A percentile compares a stretch with the other conserved stretches of the same genome.
Conservation (phyloP, 352 stramenopile species). For the Peronospora farinosa region DNA sequence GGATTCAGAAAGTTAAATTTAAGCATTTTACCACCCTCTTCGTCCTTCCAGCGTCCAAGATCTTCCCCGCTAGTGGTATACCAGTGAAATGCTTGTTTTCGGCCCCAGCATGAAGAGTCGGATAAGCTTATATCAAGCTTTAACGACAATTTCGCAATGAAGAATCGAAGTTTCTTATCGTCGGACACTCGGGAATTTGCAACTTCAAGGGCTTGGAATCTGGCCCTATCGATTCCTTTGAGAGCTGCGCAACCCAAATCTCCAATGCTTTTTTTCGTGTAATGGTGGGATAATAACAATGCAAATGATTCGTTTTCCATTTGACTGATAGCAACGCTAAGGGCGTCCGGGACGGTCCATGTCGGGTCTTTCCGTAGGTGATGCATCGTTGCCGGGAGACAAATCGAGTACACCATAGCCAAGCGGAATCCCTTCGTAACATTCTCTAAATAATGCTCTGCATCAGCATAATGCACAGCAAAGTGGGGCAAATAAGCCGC, state of each 20-base stretch:
- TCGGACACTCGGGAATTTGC: constrained; percentile 7
- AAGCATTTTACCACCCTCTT: neutral
- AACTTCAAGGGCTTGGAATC: constrained; percentile 17
- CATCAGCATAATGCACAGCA: constrained; percentile 27
- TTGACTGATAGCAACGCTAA: neutral
- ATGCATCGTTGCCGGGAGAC: constrained; percentile 8
- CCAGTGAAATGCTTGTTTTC: neutral
- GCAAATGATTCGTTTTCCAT: constrained; percentile 12
- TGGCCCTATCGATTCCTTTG: constrained; percentile 20
- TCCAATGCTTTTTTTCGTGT: constrained; percentile 23
- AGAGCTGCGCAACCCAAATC: constrained; percentile 13
- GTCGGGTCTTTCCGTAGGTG: neutral
- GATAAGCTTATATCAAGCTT: neutral
- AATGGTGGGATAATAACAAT: constrained; percentile 19
- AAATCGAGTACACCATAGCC: constrained; percentile 25
- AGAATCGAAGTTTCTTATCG: constrained; percentile 18
- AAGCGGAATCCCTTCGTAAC: constrained; percentile 23
- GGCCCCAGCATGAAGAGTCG: neutral
- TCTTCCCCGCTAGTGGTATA: neutral
- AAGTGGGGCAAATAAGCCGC: constrained; percentile 18
- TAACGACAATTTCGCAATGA: neutral
- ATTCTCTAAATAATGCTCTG: constrained; percentile 16
- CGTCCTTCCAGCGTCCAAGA: neutral
- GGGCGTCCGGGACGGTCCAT: neutral
- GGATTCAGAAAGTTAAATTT: constrained; percentile 33